A percentile compares a stretch with the other conserved stretches of the same genome.
Conservation (phyloP, 768 basidiomycete genomes). For the Termitomyces sp. region DNA sequence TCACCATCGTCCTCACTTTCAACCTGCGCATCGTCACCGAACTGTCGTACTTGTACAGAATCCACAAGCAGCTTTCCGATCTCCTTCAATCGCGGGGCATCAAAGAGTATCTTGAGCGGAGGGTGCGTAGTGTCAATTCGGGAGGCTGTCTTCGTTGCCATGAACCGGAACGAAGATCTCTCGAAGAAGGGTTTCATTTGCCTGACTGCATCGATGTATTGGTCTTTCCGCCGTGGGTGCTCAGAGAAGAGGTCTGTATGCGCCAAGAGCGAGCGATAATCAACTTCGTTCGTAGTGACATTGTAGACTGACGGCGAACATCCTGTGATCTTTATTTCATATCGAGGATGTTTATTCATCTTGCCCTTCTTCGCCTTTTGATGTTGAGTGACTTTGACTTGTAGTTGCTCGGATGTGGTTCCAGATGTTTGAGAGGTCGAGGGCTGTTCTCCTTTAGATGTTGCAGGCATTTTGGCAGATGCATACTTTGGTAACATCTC, state of each 20-base stretch:
- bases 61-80: not conserved
- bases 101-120: not conserved
- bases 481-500: not conserved
- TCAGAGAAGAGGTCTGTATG: not conserved
- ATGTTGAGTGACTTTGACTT: not conserved
- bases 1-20: not conserved
- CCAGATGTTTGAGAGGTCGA: not conserved
- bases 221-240: not conserved
- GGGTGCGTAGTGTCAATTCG: not conserved
- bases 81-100: not conserved
- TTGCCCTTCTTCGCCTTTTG: not conserved
- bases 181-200: constrained; percentile 4
- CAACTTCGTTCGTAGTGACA: not conserved
- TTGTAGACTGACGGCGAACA: constrained; percentile 3
- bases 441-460: not conserved
- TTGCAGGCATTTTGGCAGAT: not conserved
- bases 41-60: not conserved
- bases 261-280: not conserved
- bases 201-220: not conserved
- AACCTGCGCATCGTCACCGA: not conserved
- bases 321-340: not conserved
- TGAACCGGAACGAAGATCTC: not conserved
- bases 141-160: not conserved
- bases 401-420: no score
- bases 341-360: not conserved